Conservation (phyloP, 345 rosid species). For the Capsella bursapastoris region DNA sequence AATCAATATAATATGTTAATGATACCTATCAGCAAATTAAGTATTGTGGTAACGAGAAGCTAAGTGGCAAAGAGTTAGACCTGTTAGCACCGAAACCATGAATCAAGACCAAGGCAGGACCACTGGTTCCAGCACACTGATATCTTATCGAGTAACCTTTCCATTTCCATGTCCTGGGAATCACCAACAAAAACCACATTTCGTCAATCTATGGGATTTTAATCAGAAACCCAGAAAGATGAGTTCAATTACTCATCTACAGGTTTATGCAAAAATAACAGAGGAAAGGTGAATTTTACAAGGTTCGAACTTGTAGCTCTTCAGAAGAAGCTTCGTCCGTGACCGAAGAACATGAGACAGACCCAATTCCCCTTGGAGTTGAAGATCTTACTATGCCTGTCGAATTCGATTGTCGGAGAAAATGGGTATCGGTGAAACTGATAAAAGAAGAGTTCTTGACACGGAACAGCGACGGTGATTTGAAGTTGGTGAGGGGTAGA, state of each 20-base stretch:
- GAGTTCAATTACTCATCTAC: neutral
- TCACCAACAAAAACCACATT: constrained; percentile 28
- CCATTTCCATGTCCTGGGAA: constrained; percentile 82
- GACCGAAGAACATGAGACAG: constrained; percentile 36
- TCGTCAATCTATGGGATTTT: neutral
- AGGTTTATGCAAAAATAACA: neutral
- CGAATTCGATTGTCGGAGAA: constrained; percentile 33
- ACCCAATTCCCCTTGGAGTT: constrained; percentile 29
- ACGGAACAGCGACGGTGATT: constrained; percentile 13
- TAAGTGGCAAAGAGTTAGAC: constrained; percentile 61
- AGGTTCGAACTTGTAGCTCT: constrained; percentile 51
- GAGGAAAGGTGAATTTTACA: constrained; percentile 43
- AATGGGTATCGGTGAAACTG: constrained; percentile 27
- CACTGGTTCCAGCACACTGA: constrained; percentile 68
- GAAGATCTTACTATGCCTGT: constrained; percentile 24
- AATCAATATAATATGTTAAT: constrained; percentile 16
- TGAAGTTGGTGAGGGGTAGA: constrained; percentile 15
- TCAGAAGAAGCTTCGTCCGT: constrained; percentile 39
- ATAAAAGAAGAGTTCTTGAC: constrained; percentile 32
- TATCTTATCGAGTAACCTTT: constrained; percentile 84
- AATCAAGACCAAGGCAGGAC: constrained; percentile 83
- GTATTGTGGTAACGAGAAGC: constrained; percentile 60
- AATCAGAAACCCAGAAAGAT: constrained; percentile 12
- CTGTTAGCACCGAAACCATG: constrained; percentile 99
- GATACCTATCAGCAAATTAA: constrained; percentile 57